Percentiles rank a stretch among this genome's conserved stretches.
These are phyloP conservation scores for Aureobasidium sp. DNA, from an alignment of 2,329 filamentous ascomycete species.

Conservation along the genomic window DNA sequence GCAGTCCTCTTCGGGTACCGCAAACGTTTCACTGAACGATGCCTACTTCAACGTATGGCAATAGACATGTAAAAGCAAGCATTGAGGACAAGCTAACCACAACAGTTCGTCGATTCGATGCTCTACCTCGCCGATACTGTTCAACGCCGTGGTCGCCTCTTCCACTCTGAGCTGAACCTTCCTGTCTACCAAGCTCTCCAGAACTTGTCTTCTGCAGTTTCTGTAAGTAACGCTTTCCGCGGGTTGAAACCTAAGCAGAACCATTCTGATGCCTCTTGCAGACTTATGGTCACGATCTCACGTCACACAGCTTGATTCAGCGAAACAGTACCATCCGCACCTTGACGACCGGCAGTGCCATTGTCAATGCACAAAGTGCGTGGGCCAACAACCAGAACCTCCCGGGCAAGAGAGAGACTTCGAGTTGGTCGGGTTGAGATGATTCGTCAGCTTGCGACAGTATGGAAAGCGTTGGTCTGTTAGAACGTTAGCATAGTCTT, in stretches of 20 bases:
- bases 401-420: constrained; percentile 4
- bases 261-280: background rate
- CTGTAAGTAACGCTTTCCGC: constrained; percentile 11
- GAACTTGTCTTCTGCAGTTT: constrained; percentile 23
- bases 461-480: constrained; percentile 16
- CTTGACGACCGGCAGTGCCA: constrained; percentile 25
- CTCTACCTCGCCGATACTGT: constrained; percentile 23
- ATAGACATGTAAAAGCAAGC: background rate
- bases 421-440: background rate
- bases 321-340: constrained; percentile 26
- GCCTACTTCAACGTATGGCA: constrained; percentile 13
- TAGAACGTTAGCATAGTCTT: background rate
- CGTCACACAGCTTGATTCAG: constrained; percentile 21
- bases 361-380: constrained; percentile 17
- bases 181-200: constrained; percentile 26
- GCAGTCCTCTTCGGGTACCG: background rate
- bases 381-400: constrained; percentile 13
- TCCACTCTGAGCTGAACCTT: constrained; percentile 30
- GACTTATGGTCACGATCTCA: constrained; percentile 24
- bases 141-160: constrained; percentile 25
- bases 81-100: constrained; percentile 12
- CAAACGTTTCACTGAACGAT: background rate
- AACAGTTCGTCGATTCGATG: constrained; percentile 22
- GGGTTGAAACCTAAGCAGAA: too few relatives aligned
- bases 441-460: constrained; percentile 23